A percentile compares a stretch with the other conserved stretches of the same genome.
These are phyloP conservation scores for Talaromyces marneffei DNA, from an alignment of 2,329 filamentous ascomycete genomes.

Conservation along the genomic window DNA sequence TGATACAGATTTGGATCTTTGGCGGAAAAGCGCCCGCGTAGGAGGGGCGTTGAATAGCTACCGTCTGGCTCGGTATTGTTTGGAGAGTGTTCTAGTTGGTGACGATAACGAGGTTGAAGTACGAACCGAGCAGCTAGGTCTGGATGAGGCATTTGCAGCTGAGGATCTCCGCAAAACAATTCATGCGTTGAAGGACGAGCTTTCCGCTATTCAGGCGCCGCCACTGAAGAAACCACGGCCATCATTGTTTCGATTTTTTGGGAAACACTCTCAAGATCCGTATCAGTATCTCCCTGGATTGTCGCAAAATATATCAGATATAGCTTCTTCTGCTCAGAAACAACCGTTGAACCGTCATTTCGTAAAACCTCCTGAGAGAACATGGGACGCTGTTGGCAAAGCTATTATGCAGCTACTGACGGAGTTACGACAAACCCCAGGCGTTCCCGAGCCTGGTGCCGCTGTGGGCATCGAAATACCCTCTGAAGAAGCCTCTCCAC, in stretches of 20 bases:
- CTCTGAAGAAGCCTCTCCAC: conserved; percentile 3
- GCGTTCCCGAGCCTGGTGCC: conserved; percentile 30
- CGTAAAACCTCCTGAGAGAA: conserved; percentile 28
- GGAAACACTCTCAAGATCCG: conserved; percentile 47
- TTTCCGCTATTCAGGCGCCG: conserved; percentile 50
- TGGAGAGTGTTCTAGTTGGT: conserved; percentile 58
- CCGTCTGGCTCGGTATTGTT: conserved; percentile 55
- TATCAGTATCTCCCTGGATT: conserved; percentile 44
- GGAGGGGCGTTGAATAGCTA: conserved; percentile 53
- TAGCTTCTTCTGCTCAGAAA: not conserved
- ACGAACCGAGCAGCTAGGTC: conserved; percentile 51
- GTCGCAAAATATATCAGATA: conserved; percentile 25
- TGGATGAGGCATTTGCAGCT: conserved; percentile 51
- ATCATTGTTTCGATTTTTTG: conserved; percentile 48
- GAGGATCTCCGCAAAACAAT: conserved; percentile 48
- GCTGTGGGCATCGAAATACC: conserved; percentile 41
- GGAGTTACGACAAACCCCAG: conserved; percentile 34
- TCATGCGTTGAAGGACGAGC: conserved; percentile 47
- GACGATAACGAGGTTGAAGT: conserved; percentile 53
- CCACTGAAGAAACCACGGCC: conserved; percentile 45
- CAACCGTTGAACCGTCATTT: conserved; percentile 31
- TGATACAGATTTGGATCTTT: conserved; percentile 59
- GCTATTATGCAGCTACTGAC: conserved; percentile 41
- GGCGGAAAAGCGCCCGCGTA: conserved; percentile 56
- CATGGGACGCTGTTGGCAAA: conserved; percentile 47